phyloP scores from a whole-genome alignment of 345 rosid genomes.

The Melaleuca alternifolia region DNA sequence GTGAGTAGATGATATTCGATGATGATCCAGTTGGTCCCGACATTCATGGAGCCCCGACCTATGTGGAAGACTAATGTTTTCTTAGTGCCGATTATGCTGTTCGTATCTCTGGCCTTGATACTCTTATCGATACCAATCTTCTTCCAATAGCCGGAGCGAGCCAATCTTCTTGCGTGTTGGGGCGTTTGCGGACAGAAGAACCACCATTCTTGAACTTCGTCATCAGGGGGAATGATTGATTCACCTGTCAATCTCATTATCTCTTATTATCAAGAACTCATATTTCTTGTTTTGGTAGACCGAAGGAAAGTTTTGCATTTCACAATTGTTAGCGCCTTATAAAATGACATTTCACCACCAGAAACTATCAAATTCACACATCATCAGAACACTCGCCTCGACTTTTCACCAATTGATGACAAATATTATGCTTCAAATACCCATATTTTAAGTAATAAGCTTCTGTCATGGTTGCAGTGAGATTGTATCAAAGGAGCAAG shows the following conservation, averaged over 20 bases:
- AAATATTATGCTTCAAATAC: background rate
- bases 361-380: no score
- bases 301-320: background rate
- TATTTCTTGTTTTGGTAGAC: background rate
- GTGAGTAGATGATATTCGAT: no score
- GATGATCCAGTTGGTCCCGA: no score
- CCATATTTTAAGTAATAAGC: background rate
- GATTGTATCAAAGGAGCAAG: background rate
- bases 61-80: no score
- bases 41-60: no score
- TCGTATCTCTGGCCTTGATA: no score
- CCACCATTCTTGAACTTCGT: background rate
- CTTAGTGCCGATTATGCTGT: no score
- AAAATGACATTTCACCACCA: background rate
- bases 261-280: background rate
- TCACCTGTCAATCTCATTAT: background rate
- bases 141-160: no score
- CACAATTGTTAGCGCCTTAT: background rate
- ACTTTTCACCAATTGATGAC: background rate
- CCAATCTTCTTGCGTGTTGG: no score
- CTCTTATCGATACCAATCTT: no score
- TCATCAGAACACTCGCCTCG: background rate
- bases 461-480: background rate
- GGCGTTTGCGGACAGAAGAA: background rate
- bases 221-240: background rate